These are phyloP conservation scores for Paratinospora sagittata DNA, from an alignment of 164 flowering plant genomes.

Conservation along the genomic window DNA sequence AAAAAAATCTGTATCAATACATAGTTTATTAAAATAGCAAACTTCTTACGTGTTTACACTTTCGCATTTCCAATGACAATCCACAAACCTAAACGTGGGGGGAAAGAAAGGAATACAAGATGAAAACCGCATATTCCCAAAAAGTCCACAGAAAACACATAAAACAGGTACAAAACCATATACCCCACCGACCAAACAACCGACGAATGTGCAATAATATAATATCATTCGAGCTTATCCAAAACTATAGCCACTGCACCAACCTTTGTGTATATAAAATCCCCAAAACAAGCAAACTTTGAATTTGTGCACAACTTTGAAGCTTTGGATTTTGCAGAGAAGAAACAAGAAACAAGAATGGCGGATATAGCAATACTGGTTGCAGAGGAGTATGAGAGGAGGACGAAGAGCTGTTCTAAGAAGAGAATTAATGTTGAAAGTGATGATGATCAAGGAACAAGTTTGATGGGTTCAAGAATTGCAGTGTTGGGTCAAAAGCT, in stretches of 20 bases:
- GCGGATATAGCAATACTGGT: conserved; percentile 71
- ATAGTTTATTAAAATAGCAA: no score
- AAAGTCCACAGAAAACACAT: background rate
- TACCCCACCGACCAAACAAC: background rate
- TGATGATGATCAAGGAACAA: conserved; percentile 10
- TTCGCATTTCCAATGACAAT: no score
- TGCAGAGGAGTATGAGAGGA: conserved; percentile 73
- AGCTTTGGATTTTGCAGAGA: background rate
- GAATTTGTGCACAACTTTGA: background rate
- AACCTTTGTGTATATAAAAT: background rate
- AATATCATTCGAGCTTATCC: background rate
- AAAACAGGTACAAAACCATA: no score
- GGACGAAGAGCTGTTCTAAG: conserved; percentile 26
- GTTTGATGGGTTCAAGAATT: conserved; percentile 19
- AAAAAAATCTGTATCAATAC: no score
- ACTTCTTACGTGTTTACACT: no score
- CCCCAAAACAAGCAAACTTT: background rate
- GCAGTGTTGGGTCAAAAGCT: conserved; percentile 19
- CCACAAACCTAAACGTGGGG: no score
- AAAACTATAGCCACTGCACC: background rate
- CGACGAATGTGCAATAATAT: background rate
- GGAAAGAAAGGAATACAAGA: no score
- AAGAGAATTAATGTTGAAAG: conserved; percentile 2
- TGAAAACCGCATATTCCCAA: background rate
- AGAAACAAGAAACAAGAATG: conserved; percentile 26